Evolutionary conservation across 177 flowering plant species (phyloP).

Genomic region (Tripterygium wilfordii): DNA sequence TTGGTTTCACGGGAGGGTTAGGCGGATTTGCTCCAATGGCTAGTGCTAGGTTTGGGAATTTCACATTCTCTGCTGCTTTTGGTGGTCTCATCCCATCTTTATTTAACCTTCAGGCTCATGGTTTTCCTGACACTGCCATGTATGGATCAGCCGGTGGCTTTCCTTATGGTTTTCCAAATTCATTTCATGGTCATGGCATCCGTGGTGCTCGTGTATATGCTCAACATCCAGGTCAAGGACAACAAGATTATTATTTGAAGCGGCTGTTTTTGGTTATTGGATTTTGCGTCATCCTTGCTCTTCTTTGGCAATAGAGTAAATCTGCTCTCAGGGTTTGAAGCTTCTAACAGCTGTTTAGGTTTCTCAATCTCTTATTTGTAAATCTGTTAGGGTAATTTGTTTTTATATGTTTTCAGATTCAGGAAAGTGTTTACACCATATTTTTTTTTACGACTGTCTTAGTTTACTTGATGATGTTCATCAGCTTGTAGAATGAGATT

Average conservation of each 20-base stretch:
- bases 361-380: constrained; percentile 13
- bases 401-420: background rate
- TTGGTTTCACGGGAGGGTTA: constrained; percentile 57
- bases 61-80: constrained; percentile 66
- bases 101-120: constrained; percentile 68
- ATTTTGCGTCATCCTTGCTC: constrained; percentile 36
- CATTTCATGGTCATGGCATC: constrained; percentile 74
- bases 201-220: constrained; percentile 44
- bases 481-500: too few relatives aligned
- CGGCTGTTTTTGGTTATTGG: constrained; percentile 40
- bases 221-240: constrained; percentile 35
- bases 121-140: constrained; percentile 51
- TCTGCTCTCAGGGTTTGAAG: background rate
- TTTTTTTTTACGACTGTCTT: too few relatives aligned
- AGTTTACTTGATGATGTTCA: too few relatives aligned
- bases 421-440: constrained; percentile 14
- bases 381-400: constrained; percentile 12
- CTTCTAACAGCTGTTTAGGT: constrained; percentile 10
- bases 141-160: constrained; percentile 57
- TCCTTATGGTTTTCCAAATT: constrained; percentile 53
- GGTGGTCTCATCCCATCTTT: constrained; percentile 73
- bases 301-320: constrained; percentile 30
- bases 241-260: constrained; percentile 48
- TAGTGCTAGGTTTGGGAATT: constrained; percentile 58
- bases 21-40: constrained; percentile 65